Evolutionary conservation across 768 basidiomycete genomes (phyloP).

Genomic region (Trametes cubensis): DNA sequence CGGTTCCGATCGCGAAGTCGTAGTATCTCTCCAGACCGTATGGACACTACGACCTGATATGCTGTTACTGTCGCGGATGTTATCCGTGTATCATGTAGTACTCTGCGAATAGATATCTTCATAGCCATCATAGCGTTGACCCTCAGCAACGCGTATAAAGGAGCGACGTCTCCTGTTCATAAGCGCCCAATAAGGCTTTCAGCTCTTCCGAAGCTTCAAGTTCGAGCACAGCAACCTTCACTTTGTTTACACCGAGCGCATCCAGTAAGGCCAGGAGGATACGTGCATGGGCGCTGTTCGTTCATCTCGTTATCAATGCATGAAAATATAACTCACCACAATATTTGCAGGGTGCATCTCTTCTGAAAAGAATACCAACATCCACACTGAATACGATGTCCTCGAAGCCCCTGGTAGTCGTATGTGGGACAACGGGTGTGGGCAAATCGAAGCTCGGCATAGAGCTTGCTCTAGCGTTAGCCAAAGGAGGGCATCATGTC

Average conservation of each 20-base stretch:
- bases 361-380: not conserved
- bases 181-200: too few relatives aligned
- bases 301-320: not conserved
- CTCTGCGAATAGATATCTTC: too few relatives aligned
- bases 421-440: slow-evolving; percentile 94
- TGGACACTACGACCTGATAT: slow-evolving; percentile 28
- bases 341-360: slow-evolving; percentile 12
- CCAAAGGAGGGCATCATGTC: not conserved
- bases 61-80: slow-evolving; percentile 16
- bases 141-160: not conserved
- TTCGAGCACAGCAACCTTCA: too few relatives aligned
- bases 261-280: too few relatives aligned
- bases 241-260: too few relatives aligned
- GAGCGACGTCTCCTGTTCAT: too few relatives aligned
- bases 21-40: slow-evolving; percentile 45
- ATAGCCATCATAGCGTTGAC: too few relatives aligned
- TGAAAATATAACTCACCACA: slow-evolving; percentile 36
- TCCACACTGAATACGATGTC: slow-evolving; percentile 36
- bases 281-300: not conserved
- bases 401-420: slow-evolving; percentile 70
- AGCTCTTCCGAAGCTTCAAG: too few relatives aligned
- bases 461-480: slow-evolving; percentile 69
- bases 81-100: too few relatives aligned
- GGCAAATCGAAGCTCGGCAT: slow-evolving; percentile 94
- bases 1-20: slow-evolving; percentile 39